Evolutionary conservation across 2,329 filamentous ascomycete species (phyloP), one percentile per base, ranked within the genome.

Genomic region (Xylariaceae sp.): DNA sequence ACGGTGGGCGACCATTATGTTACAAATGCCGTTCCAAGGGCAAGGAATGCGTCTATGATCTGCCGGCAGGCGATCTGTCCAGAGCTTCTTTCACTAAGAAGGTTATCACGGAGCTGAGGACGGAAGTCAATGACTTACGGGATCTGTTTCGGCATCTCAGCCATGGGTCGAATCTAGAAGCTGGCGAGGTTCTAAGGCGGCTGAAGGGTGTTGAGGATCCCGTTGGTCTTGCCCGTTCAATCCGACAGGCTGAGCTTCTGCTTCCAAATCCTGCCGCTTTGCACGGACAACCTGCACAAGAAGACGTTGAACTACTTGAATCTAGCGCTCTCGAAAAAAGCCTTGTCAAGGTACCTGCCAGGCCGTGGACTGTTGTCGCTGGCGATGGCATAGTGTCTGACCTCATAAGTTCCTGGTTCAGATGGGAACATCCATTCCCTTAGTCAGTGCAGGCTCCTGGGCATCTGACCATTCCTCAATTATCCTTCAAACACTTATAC

Each of bases 351-450:
- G 18, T 55, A 6, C 30, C 49, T 3, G 52, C 49, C 6, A 43
- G 18, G 11, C 49, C 49, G 5, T 55, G 52, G 49, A 55, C 49
- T 6, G 35, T 4, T n/a, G 41, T 52, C 18, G 52, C 52, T 15
- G 52, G 52, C 5, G 52, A 55, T 35, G 52, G 52, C 2, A 45
- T 55, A 22, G 49, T 55, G 33, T 54, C 52, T 17, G 52, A 55
- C 32, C 52, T 52, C 14, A 39, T 52, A 2, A 48, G 45, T 15
- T 27, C 52, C 6, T 52, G 49, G 52, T 52, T 55, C 30, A 55
- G 42, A 36, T 55, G 52, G 52, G 52, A 55, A 18, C 19, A 44
- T 39, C 6, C 41, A 7, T 55, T 52, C 4, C 38, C 52, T 15
- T 55, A 50, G 33, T 36, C 5, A 36, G 33, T 27, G 7, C 22